Conservation (phyloP, 495 filamentous ascomycete species). For the Xylaria flabelliformis region DNA sequence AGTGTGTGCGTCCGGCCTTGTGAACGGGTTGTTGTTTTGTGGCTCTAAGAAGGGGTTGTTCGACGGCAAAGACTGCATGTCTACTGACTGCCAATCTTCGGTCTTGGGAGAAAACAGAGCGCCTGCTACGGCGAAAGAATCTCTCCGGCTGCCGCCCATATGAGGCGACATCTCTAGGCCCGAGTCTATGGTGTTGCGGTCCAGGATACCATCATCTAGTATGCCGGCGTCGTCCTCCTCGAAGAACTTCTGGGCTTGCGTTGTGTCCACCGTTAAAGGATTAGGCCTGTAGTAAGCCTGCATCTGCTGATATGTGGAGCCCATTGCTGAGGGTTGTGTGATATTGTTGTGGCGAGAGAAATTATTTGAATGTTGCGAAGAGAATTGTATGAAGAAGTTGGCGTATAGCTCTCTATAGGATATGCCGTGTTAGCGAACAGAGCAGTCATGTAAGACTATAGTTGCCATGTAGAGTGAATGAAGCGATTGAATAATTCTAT, state of each 20-base stretch:
- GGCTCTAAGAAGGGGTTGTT: slow-evolving; percentile 69
- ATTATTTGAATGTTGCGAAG: slow-evolving; percentile 31
- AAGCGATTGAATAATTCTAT: slow-evolving; percentile 8
- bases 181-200: slow-evolving; percentile 66
- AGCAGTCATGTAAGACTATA: slow-evolving; percentile 19
- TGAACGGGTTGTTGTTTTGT: slow-evolving; percentile 58
- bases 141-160: slow-evolving; percentile 68
- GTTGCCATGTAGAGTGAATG: slow-evolving; percentile 29
- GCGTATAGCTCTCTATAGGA: slow-evolving; percentile 39
- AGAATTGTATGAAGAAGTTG: slow-evolving; percentile 37
- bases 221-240: slow-evolving; percentile 84
- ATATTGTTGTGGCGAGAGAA: slow-evolving; percentile 34
- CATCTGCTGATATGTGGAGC: slow-evolving; percentile 56
- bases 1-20: slow-evolving; percentile 38
- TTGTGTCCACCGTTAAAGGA: slow-evolving; percentile 66
- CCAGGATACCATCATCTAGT: slow-evolving; percentile 85
- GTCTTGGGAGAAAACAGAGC: slow-evolving; percentile 76
- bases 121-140: slow-evolving; percentile 72
- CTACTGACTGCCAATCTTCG: slow-evolving; percentile 70
- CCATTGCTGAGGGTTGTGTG: slow-evolving; percentile 53
- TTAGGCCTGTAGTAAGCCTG: slow-evolving; percentile 69
- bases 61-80: slow-evolving; percentile 62
- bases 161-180: slow-evolving; percentile 73
- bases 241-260: slow-evolving; percentile 63
- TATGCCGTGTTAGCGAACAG: slow-evolving; percentile 47